Base-by-base conservation (phyloP, 1,284 basidiomycete genomes). In the Pulveroboletus sp. region DNA sequence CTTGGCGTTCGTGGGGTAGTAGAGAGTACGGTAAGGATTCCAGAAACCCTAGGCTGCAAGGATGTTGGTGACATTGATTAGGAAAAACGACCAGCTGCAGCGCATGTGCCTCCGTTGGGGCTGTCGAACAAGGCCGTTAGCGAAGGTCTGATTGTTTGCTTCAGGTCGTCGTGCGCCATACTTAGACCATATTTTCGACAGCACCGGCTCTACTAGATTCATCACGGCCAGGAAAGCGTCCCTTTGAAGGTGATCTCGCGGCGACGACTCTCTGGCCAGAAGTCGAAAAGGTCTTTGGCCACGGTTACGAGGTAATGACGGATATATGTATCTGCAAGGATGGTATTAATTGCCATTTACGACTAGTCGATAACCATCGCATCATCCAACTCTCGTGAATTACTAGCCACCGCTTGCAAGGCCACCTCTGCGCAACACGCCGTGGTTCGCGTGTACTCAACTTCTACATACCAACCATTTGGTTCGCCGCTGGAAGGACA, bases 191-290 rank as follows among this genome's bases (percentile, higher is more conserved):
- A 15, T 31, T 59, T 49, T 51, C 28, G 39, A n/a, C 29, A 72
- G 72, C 38, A 22, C 43, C 60, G 4, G 46, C 36, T 20, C 68
- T 58, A 24, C 24, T 59, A 44, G 57, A 63, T 45, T 28, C 42
- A 8, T 56, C 52, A n/a, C 40, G 43, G 43, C 52, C 62, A 29
- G 65, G 61, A n/a, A 76, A 88, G 56, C 81, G 87, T 5, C 86
- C 93, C 0, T 92, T 92, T 61, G 91, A 94, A 71, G 87, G 89
- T 44, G 86, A 92, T 72, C 81, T 99, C 1, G 87, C 92, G 0
- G 83, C 87, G 0, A 82, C 85, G 15, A 98, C 96, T 0, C 81
- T 99, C 0, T 99, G 97, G 97, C 96, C 96, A 0, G 97, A 99
- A 75, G 78, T 89, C 2, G 96, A 99, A 69, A 99, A 99, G 72